Conservation (phyloP, 1,139 yeast genomes). For the Hemisphaericaspora lyxosophila region DNA sequence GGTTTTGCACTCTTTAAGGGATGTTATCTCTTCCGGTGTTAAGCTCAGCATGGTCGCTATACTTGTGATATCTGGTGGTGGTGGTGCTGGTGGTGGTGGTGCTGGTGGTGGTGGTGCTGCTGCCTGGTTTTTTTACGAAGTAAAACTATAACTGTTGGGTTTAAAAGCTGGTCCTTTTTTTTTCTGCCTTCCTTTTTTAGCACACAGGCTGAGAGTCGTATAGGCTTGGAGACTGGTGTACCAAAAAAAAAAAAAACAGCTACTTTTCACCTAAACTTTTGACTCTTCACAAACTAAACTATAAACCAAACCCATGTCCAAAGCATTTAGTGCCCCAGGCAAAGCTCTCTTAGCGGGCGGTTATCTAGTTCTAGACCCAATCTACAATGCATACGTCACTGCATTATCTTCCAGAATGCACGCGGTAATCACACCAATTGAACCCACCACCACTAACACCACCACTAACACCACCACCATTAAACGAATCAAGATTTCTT, state of each 20-base stretch:
- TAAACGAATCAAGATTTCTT: constrained; percentile 43
- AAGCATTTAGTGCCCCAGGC: constrained; percentile 85
- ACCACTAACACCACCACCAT: constrained; percentile 13
- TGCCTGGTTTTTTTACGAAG: too few relatives aligned
- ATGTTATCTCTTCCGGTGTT: constrained; percentile 12
- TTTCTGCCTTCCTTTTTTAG: too few relatives aligned
- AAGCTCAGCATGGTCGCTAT: constrained; percentile 12
- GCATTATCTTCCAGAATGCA: constrained; percentile 92
- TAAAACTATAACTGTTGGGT: too few relatives aligned
- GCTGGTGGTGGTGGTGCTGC: too few relatives aligned
- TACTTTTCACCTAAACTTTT: too few relatives aligned
- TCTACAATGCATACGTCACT: constrained; percentile 73
- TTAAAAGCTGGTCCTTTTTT: too few relatives aligned
- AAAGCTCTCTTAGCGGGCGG: constrained; percentile 95
- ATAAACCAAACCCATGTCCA: too few relatives aligned
- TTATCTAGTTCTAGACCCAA: constrained; percentile 80
- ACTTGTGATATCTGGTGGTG: too few relatives aligned
- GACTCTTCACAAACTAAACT: too few relatives aligned
- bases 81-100: background rate
- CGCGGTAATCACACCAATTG: constrained; percentile 48
- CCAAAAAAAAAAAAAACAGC: too few relatives aligned
- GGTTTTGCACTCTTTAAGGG: constrained; percentile 33
- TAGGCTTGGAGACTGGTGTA: too few relatives aligned
- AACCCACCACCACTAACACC: constrained; percentile 8
- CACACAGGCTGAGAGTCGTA: too few relatives aligned